Base-by-base conservation (phyloP, 73 alveolate species). In the Paramecium tetraurelia region DNA sequence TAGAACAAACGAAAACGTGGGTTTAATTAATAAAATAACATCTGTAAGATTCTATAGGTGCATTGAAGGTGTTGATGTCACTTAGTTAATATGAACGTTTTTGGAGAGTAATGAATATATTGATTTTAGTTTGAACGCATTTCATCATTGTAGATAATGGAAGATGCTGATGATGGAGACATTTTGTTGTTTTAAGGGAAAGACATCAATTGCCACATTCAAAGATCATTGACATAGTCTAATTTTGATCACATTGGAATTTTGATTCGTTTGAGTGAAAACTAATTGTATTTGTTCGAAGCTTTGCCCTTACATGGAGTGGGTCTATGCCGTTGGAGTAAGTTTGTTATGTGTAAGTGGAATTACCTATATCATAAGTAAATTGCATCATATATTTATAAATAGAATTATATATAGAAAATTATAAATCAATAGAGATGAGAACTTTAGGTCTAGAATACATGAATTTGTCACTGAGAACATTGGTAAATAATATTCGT, bases 91-190 rank as follows among this genome's bases (percentile, higher is more conserved):
- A 44, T 48, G 75, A 80, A 44, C 29, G 46, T 40, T 80, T 43
- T 80, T 80, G 90, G 90, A 40, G 90, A 80, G 75, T 72, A 72
- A 36, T 33, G n/a, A 35, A 35, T 27, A 12, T 35, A 6, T 70
- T 8, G 20, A 59, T 59, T 7, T 35, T 35, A 72, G 86, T 72
- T 44, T 85, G 95, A 71, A 24, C 46, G 96, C 24, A 29, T 92
- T 14, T 88, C 96, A 8, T 84, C 89, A 58, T 84, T 84, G 33
- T 93, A 94, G 36, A 93, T 94, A 43, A 24, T 71, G 14, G 71
- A 70, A 35, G 80, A 48, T 29, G 97, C 97, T 5, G 95, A 93
- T 4, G 94, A 97, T n/a, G 99, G 99, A n/a, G 99, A 96, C 86
- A 69, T 96, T 14, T 69, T 96, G 6, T 92, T 96, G 44, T 96